Evolutionary conservation across 192 early-diverging fungal genomes (phyloP).

Genomic region (Linnemannia schmuckeri): DNA sequence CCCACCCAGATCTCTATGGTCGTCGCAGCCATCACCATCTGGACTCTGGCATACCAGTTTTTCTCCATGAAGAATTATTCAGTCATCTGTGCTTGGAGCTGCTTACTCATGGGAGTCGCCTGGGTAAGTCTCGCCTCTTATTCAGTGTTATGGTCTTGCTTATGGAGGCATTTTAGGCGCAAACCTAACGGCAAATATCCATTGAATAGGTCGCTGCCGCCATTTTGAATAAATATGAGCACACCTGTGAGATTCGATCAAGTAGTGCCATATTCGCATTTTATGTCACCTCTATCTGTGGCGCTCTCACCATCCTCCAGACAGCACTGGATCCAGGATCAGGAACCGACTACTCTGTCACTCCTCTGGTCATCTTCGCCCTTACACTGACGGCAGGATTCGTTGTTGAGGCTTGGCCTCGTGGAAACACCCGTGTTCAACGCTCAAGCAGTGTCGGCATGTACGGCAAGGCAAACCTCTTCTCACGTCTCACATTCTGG

Average conservation of each 20-base stretch:
- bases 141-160: neutral
- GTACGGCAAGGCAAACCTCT: conserved; percentile 46
- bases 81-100: conserved; percentile 15
- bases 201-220: conserved; percentile 13
- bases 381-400: conserved; percentile 14
- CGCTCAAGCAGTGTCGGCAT: neutral
- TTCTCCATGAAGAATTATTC: neutral
- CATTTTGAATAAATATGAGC: conserved; percentile 27
- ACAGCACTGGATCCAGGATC: neutral
- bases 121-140: conserved; percentile 15
- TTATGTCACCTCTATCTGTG: conserved; percentile 13
- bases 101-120: conserved; percentile 11
- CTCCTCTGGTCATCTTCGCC: neutral
- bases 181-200: neutral
- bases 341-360: neutral
- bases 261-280: conserved; percentile 32
- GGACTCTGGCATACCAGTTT: neutral
- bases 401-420: conserved; percentile 34
- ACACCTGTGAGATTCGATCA: conserved; percentile 33
- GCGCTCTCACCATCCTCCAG: conserved; percentile 10
- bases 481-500: conserved; percentile 34
- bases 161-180: neutral
- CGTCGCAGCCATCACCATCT: neutral
- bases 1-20: conserved; percentile 35
- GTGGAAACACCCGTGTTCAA: conserved; percentile 26